Evolutionary conservation across 345 rosid species (phyloP).

Genomic region (Sisymbrium irio): DNA sequence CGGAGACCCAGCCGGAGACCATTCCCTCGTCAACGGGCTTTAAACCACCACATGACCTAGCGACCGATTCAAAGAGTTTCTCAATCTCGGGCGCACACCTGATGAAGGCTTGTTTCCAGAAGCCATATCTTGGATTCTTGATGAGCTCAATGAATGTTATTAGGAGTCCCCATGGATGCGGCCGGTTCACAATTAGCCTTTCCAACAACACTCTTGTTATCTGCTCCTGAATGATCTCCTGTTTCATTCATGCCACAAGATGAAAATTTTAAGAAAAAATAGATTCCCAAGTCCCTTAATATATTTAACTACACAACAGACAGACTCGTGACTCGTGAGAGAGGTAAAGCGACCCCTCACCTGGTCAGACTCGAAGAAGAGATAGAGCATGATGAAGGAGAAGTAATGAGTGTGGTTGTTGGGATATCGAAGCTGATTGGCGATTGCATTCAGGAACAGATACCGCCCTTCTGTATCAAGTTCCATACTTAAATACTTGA

Average conservation of each 20-base stretch:
- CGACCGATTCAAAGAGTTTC: constrained; percentile 79
- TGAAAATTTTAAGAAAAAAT: too few relatives aligned
- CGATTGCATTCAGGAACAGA: constrained; percentile 85
- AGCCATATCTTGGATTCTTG: constrained; percentile 86
- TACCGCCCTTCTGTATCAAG: constrained; percentile 99
- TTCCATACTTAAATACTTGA: constrained; percentile 66
- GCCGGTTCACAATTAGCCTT: constrained; percentile 88
- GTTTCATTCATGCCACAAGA: constrained; percentile 7
- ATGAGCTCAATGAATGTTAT: constrained; percentile 98
- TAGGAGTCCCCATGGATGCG: constrained; percentile 99
- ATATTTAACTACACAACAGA: too few relatives aligned
- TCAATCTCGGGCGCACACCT: constrained; percentile 92
- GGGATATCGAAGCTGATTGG: constrained; percentile 96
- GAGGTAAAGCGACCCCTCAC: constrained; percentile 34
- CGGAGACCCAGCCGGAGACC: constrained; percentile 70
- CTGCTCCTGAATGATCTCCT: constrained; percentile 98
- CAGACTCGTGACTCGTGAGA: not conserved
- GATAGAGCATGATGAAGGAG: constrained; percentile 82
- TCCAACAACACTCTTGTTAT: constrained; percentile 93
- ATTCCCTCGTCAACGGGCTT: constrained; percentile 79
- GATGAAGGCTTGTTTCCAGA: constrained; percentile 76
- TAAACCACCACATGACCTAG: constrained; percentile 68
- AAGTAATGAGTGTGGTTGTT: constrained; percentile 98
- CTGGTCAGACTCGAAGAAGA: constrained; percentile 84
- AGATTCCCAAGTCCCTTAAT: too few relatives aligned